Percentiles rank a stretch among this genome's conserved stretches.
Conservation (phyloP, 73 alveolate genomes). For the Paramecium pentaurelia region DNA sequence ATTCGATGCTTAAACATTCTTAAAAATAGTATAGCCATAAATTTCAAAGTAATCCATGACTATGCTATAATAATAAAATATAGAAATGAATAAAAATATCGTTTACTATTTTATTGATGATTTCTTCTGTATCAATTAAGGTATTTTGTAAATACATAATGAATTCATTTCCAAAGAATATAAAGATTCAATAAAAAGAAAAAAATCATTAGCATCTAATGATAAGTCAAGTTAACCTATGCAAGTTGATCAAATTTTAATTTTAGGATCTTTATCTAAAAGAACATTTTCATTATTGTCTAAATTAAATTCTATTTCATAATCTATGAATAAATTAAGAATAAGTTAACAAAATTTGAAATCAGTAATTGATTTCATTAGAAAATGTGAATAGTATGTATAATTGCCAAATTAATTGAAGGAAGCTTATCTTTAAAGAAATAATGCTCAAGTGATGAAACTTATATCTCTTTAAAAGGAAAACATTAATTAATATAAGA, state of each 20-base stretch:
- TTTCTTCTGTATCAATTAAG: background rate
- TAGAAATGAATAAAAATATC: background rate
- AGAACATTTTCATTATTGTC: background rate
- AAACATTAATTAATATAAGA: background rate
- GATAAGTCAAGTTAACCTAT: background rate
- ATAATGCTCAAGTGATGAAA: constrained; percentile 3
- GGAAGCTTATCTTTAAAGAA: background rate
- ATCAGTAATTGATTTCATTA: background rate
- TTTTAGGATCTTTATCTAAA: background rate
- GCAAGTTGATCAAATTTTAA: background rate
- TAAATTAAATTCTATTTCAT: background rate
- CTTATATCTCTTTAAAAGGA: background rate
- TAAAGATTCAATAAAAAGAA: background rate
- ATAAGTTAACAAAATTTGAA: background rate
- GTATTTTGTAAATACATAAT: background rate
- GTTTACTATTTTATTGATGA: constrained; percentile 28
- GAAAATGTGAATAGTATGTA: background rate
- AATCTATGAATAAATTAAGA: background rate
- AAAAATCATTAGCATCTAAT: background rate
- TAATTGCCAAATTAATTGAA: background rate
- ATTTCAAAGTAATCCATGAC: background rate
- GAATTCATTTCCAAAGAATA: background rate
- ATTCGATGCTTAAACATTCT: background rate
- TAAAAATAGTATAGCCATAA: background rate
- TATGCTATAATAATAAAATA: background rate